These are phyloP conservation scores for Heliamphora ciliata DNA, from an alignment of 179 eudicot species.

Conservation along the genomic window DNA sequence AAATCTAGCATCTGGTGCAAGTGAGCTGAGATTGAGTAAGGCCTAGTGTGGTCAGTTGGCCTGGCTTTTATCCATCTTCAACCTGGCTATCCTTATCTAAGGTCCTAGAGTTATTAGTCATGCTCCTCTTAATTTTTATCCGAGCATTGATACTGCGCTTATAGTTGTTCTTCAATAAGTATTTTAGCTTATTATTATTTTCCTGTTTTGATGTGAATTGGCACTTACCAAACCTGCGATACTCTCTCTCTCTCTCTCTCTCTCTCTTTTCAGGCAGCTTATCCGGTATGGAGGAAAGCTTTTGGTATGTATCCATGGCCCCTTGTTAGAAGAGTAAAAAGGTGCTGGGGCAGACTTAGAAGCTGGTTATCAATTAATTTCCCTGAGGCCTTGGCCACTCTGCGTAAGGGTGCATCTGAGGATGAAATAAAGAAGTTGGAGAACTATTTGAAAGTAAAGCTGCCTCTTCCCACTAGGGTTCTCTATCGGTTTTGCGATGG, in stretches of 20 bases:
- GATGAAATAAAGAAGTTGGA: conserved; percentile 57
- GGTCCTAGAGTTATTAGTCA: no score
- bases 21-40: background rate
- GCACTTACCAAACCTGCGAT: background rate
- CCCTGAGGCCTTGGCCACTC: conserved; percentile 54
- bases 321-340: conserved; percentile 61
- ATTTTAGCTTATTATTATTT: background rate
- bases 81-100: background rate
- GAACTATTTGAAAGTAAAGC: conserved; percentile 45
- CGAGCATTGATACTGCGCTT: no score
- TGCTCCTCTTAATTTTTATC: background rate
- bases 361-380: conserved; percentile 52
- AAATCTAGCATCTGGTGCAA: background rate
- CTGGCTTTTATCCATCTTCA: background rate
- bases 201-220: background rate
- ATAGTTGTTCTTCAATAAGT: no score
- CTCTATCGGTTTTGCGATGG: conserved; percentile 84
- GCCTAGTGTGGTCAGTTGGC: background rate
- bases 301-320: conserved; percentile 80
- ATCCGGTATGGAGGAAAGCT: conserved; percentile 69
- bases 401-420: conserved; percentile 73
- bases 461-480: conserved; percentile 75
- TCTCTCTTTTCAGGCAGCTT: conserved; percentile 48
- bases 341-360: conserved; percentile 56
- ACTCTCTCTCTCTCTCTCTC: conserved; percentile 13